phyloP scores from a whole-genome alignment of 306 rosid species.

The Vigna angularis region DNA sequence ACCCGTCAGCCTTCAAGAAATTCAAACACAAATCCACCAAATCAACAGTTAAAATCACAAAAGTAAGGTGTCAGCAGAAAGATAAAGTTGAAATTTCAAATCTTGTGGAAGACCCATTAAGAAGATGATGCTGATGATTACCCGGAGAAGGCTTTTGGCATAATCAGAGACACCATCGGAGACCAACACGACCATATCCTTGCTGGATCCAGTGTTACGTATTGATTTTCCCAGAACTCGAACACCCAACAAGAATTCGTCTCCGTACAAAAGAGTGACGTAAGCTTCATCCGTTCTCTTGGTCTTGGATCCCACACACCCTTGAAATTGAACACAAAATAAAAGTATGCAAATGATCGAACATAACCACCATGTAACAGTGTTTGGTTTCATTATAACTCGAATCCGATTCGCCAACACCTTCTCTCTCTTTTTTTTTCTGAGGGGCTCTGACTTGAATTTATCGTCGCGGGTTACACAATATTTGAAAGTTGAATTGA shows the following conservation, averaged over 20 bases:
- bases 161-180: conserved; percentile 93
- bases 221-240: conserved; percentile 95
- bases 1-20: conserved; percentile 87
- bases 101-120: background rate
- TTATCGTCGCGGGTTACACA: background rate
- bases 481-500: conserved; percentile 30
- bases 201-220: conserved; percentile 78
- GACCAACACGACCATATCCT: conserved; percentile 92
- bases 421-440: background rate
- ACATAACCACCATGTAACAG: conserved; percentile 12
- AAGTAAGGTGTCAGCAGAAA: conserved; percentile 4
- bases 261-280: conserved; percentile 92
- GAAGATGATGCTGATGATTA: conserved; percentile 11
- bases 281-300: conserved; percentile 72
- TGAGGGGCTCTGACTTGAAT: conserved; percentile 17
- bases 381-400: conserved; percentile 49
- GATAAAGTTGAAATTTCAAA: background rate
- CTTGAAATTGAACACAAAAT: conserved; percentile 46
- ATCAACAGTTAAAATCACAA: conserved; percentile 17
- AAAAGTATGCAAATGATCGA: conserved; percentile 35
- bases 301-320: conserved; percentile 59
- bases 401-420: conserved; percentile 11
- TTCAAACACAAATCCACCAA: conserved; percentile 26
- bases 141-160: conserved; percentile 83
- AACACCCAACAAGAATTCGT: conserved; percentile 94